Conservation (phyloP, 345 rosid genomes). For the Toxicodendron radicans region DNA sequence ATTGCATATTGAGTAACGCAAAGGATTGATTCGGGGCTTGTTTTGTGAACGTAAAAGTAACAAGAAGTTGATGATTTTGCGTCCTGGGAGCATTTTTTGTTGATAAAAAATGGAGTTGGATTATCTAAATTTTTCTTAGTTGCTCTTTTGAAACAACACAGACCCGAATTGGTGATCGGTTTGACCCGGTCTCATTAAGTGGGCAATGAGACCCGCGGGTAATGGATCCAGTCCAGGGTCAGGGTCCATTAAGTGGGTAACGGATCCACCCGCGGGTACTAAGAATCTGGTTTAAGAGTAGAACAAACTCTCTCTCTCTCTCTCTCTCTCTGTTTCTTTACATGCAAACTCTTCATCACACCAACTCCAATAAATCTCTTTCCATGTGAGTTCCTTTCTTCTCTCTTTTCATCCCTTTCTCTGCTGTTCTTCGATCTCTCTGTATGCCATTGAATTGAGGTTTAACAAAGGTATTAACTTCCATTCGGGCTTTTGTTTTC, state of each 20-base stretch:
- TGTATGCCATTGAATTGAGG: background rate
- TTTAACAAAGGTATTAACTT: background rate
- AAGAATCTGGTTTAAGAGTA: too few relatives aligned
- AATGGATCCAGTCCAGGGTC: too few relatives aligned
- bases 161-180: too few relatives aligned
- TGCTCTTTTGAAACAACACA: too few relatives aligned
- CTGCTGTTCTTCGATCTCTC: background rate
- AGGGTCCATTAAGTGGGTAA: too few relatives aligned
- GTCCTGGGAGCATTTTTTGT: slow-evolving; percentile 27
- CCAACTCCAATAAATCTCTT: background rate
- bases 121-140: too few relatives aligned
- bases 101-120: background rate
- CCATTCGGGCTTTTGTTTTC: background rate
- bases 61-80: slow-evolving; percentile 13
- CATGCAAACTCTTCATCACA: background rate
- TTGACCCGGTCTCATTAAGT: too few relatives aligned
- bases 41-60: slow-evolving; percentile 7
- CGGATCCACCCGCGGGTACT: too few relatives aligned
- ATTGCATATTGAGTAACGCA: slow-evolving; percentile 21
- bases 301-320: background rate
- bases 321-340: background rate
- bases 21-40: slow-evolving; percentile 17
- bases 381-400: background rate
- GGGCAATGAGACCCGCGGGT: too few relatives aligned
- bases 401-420: background rate